These are phyloP conservation scores for Marsdenia floribunda DNA, from an alignment of 257 asterid species.

Conservation along the genomic window DNA sequence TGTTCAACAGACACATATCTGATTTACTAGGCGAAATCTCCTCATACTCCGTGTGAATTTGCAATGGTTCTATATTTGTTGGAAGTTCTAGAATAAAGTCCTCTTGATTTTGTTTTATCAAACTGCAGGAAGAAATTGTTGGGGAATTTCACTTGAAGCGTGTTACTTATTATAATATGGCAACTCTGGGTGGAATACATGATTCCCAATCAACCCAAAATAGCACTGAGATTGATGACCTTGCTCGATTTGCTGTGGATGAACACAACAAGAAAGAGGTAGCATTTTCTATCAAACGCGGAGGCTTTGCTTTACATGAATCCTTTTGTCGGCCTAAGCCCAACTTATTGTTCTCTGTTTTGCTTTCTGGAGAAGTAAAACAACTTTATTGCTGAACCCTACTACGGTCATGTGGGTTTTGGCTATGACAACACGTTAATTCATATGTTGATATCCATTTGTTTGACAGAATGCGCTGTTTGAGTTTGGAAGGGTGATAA, in stretches of 20 bases:
- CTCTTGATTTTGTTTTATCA: not conserved
- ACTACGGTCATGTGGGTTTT: too few species aligned
- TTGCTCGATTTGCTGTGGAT: conserved; percentile 70
- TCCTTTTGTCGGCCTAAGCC: not conserved
- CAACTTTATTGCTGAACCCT: too few species aligned
- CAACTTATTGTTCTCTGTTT: not conserved
- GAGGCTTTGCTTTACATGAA: not conserved
- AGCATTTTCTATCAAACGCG: not conserved
- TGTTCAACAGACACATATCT: not conserved
- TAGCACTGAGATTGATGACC: conserved; percentile 37
- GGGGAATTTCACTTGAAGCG: not conserved
- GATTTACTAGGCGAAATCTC: not conserved
- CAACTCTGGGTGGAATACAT: conserved; percentile 54
- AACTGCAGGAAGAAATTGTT: not conserved
- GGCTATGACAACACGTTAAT: not conserved
- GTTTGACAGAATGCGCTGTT: conserved; percentile 51
- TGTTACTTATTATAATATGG: conserved; percentile 29
- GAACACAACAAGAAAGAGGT: conserved; percentile 74
- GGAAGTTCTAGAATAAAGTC: not conserved
- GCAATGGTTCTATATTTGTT: not conserved
- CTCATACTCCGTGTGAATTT: too few species aligned
- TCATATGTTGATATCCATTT: not conserved
- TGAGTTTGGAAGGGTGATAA: conserved; percentile 78
- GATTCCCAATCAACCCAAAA: conserved; percentile 38
- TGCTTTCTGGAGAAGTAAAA: not conserved